Conservation (phyloP, 352 stramenopile species). For the Phytophthora boehmeriae region DNA sequence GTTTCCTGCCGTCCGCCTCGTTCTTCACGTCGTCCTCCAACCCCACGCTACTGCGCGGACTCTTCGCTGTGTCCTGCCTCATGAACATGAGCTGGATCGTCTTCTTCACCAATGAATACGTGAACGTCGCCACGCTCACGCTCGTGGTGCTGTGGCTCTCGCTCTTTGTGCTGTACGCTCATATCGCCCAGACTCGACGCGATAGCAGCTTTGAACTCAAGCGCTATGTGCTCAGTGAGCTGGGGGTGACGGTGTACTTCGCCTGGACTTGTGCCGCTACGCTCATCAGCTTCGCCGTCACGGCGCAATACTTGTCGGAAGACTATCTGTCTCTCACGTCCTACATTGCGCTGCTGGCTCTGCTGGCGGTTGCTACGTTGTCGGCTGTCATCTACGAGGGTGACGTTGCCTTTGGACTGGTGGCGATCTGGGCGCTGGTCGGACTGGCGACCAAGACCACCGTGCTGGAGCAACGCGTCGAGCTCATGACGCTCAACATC, state of each 20-base stretch:
- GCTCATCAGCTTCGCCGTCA: conserved; percentile 74
- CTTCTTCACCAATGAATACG: conserved; percentile 68
- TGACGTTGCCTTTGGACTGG: conserved; percentile 63
- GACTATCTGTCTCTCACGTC: conserved; percentile 57
- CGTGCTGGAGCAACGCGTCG: conserved; percentile 41
- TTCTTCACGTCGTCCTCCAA: conserved; percentile 60
- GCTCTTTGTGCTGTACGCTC: conserved; percentile 61
- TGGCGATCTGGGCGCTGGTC: conserved; percentile 70
- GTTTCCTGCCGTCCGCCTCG: conserved; percentile 61
- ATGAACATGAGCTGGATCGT: conserved; percentile 78
- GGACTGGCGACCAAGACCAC: conserved; percentile 62
- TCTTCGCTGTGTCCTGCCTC: conserved; percentile 71
- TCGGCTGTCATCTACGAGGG: conserved; percentile 59
- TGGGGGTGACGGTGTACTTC: conserved; percentile 75
- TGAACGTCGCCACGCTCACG: conserved; percentile 60
- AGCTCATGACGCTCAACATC: conserved; percentile 65
- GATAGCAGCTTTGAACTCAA: conserved; percentile 48
- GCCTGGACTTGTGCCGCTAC: conserved; percentile 73
- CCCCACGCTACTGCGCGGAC: conserved; percentile 47
- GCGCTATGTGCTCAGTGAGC: conserved; percentile 62
- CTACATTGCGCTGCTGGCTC: conserved; percentile 62
- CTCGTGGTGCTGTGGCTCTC: conserved; percentile 67
- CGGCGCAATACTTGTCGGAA: conserved; percentile 49
- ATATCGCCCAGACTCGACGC: conserved; percentile 52
- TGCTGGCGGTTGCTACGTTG: conserved; percentile 63